Evolutionary conservation across 2,329 filamentous ascomycete species (phyloP), one percentile per base, ranked within the genome.

Genomic region (Fusarium lyarnte): DNA sequence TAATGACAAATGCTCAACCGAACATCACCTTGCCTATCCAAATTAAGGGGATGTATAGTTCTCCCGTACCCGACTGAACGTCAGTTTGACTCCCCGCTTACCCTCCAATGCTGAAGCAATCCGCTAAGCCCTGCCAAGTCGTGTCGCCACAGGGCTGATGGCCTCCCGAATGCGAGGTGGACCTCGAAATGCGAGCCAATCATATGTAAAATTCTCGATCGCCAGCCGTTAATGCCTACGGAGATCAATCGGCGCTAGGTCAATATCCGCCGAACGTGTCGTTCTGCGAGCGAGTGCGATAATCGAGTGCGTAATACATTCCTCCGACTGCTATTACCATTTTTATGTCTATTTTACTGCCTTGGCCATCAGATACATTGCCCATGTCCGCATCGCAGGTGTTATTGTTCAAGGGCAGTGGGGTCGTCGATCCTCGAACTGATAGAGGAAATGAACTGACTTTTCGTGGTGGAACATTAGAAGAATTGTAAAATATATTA

Each of bases 101-200:
- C 21, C 25, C 35, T 17, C 11, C 35, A 53, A 51, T 51, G 17
- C n/a, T 11, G 16, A 19, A 27, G 19, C 25, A 46, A 6, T 11
- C 27, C 19, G 5, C 11, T 19, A 9, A 14, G 4, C 25, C 29
- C 39, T 43, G 49, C 23, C 27, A 14, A 58, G 19, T 65, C n/a
- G 49, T 49, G 59, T 64, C 59, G 63, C 64, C 59, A 66, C 58
- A 66, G 35, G 59, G 63, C 41, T 65, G 59, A 42, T 8, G 9
- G 13, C 8, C 42, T 57, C 8, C 47, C 63, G 59, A 66, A 41
- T 66, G 63, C 63, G 63, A 66, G 36, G 59, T 17, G n/a, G 36
- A 33, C 10, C 14, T 29, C 1, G 10, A 46, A 35, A 13, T 39
- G 14, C 36, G 39, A 49, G 8, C 63, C 49, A 66, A 66, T 65